Base-by-base conservation (phyloP, 2,329 filamentous ascomycete species). In the Keithomyces neogunnii region DNA sequence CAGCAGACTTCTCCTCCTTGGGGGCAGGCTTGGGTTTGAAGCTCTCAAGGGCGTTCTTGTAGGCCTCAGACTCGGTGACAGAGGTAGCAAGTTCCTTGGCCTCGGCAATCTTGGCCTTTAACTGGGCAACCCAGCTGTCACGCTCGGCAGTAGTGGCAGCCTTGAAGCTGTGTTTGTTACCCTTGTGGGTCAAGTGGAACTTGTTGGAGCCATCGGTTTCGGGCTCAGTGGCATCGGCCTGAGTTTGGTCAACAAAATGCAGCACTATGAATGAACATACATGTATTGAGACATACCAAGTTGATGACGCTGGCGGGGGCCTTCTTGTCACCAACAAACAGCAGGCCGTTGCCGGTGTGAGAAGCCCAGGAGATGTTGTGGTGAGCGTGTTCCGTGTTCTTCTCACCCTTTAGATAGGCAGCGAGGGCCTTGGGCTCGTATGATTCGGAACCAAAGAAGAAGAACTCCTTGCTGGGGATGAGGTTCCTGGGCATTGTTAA, bases 101-200 rank as follows among this genome's bases (percentile, higher is more conserved):
- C 74, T 95, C 89, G 48, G 84, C 79, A 49, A 88, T 81, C 77
- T 91, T 89, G 63, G 80, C 73, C 81, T 93, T 90, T 61, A 96
- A 70, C 64, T 91, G 86, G 56, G 83, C 74, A 63, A 95, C 82
- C 93, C 93, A 97, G 79, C 87, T 89, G 71, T 96, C 89, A 66
- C 92, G 90, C 74, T 96, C 90, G 53, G 82, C 75, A 47, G 80
- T 63, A 63, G 66, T 85, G 62, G 75, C 64, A 52, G 92, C 89
- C 81, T 96, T 92, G 80, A 99, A 96, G 55, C 81, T 81, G 80
- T 96, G 90, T 83, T 96, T 95, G 74, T 95, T 86, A 61, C 86
- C 87, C 72, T 86, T 84, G 66, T 88, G 73, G 67, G 85, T 88
- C 77, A 97, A 87, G 65, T 83, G 76, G 77, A 99, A 96, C 73